Evolutionary conservation across 805 yeast species (phyloP).

Genomic region (Candida awuae): DNA sequence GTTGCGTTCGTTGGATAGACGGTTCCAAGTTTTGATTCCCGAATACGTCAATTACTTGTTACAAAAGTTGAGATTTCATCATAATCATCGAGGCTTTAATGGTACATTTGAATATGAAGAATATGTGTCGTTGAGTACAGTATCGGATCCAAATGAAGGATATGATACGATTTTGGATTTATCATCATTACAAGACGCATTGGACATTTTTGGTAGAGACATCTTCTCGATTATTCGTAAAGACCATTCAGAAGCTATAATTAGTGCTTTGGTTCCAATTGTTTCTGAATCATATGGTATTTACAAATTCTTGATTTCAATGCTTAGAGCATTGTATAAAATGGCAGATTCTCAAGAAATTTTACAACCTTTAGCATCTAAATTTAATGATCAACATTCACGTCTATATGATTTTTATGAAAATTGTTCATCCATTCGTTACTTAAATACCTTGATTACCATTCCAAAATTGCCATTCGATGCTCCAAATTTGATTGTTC

Average conservation of each 20-base stretch:
- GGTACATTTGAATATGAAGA: conserved; percentile 97
- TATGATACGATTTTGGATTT: conserved; percentile 81
- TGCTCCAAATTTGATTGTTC: conserved; percentile 50
- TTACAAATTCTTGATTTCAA: conserved; percentile 78
- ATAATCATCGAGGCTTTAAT: conserved; percentile 78
- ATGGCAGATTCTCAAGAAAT: conserved; percentile 70
- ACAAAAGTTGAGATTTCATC: conserved; percentile 73
- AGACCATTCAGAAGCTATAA: conserved; percentile 61
- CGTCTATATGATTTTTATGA: conserved; percentile 77
- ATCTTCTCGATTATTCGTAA: conserved; percentile 58
- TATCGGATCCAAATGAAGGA: conserved; percentile 92
- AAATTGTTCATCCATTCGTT: conserved; percentile 80
- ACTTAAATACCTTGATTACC: conserved; percentile 70
- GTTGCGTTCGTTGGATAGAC: conserved; percentile 36
- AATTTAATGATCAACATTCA: conserved; percentile 63
- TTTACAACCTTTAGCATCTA: conserved; percentile 60
- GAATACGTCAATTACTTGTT: conserved; percentile 69
- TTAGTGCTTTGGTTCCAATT: conserved; percentile 81
- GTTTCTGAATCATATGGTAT: conserved; percentile 90
- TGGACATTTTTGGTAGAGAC: conserved; percentile 69
- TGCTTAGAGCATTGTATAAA: conserved; percentile 82
- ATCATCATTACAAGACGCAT: conserved; percentile 75
- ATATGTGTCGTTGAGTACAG: conserved; percentile 77
- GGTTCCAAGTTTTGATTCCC: conserved; percentile 64
- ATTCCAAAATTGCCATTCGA: conserved; percentile 58